Conservation (phyloP, 768 basidiomycete genomes). For the Leucocoprinus birnbaumii region DNA sequence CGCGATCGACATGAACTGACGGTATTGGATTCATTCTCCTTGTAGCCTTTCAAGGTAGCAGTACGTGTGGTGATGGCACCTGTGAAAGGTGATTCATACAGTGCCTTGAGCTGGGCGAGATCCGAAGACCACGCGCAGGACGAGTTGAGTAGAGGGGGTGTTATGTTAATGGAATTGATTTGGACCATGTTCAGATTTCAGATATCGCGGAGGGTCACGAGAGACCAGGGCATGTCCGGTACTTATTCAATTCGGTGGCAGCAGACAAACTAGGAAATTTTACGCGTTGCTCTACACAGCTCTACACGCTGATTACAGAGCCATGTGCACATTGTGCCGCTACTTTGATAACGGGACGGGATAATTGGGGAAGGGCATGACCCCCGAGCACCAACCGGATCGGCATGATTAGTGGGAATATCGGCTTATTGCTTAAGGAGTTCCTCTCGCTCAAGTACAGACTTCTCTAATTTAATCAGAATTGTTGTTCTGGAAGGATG, state of each 20-base stretch:
- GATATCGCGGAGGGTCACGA: not conserved
- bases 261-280: not conserved
- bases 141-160: conserved; percentile 72
- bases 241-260: not conserved
- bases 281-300: too few species aligned
- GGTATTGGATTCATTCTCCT: conserved; percentile 60
- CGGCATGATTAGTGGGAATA: not conserved
- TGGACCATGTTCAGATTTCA: conserved; percentile 42
- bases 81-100: conserved; percentile 67
- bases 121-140: conserved; percentile 84
- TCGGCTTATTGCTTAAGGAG: conserved; percentile 59
- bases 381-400: conserved; percentile 4
- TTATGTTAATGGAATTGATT: conserved; percentile 52
- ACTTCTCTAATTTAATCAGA: conserved; percentile 92
- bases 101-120: conserved; percentile 53
- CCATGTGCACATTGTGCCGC: not conserved
- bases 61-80: conserved; percentile 84
- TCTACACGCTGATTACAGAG: not conserved
- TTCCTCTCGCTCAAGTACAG: conserved; percentile 92
- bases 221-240: not conserved
- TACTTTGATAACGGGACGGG: not conserved
- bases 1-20: conserved; percentile 33
- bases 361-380: not conserved
- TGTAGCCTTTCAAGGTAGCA: conserved; percentile 65
- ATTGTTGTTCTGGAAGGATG: conserved; percentile 90